Evolutionary conservation across 2,329 filamentous ascomycete species (phyloP).

Genomic region (Trichoderma hamatum): DNA sequence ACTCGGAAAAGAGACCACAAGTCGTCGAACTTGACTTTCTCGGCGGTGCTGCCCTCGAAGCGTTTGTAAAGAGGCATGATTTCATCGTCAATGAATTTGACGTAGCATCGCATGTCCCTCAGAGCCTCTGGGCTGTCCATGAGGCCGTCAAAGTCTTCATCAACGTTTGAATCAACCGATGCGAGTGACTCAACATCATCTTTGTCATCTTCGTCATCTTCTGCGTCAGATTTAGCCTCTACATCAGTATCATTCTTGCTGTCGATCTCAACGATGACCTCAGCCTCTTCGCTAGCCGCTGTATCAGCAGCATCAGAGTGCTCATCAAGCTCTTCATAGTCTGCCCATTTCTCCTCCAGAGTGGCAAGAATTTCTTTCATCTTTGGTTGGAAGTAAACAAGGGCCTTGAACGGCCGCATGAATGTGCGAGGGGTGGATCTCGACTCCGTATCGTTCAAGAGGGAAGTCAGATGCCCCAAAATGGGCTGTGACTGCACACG

Average conservation of each 20-base stretch:
- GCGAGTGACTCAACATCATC: slow-evolving; percentile 40
- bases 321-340: slow-evolving; percentile 39
- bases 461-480: slow-evolving; percentile 43
- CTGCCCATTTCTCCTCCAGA: slow-evolving; percentile 48
- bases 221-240: slow-evolving; percentile 23
- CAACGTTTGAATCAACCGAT: slow-evolving; percentile 44
- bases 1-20: slow-evolving; percentile 47
- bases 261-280: slow-evolving; percentile 36
- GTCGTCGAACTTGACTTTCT: slow-evolving; percentile 46
- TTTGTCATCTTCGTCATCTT: slow-evolving; percentile 32
- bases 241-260: slow-evolving; percentile 5
- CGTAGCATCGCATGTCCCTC: slow-evolving; percentile 48
- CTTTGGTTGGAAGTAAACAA: slow-evolving; percentile 47
- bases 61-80: slow-evolving; percentile 43
- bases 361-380: slow-evolving; percentile 44
- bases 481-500: slow-evolving; percentile 48
- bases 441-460: slow-evolving; percentile 43
- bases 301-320: slow-evolving; percentile 34
- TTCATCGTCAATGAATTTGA: slow-evolving; percentile 48
- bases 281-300: slow-evolving; percentile 32
- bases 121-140: slow-evolving; percentile 47
- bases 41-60: slow-evolving; percentile 35
- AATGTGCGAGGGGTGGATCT: slow-evolving; percentile 45
- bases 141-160: slow-evolving; percentile 41
- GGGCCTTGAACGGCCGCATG: slow-evolving; percentile 45